Evolutionary conservation across 495 filamentous ascomycete species (phyloP).

Genomic region (Filosporella fistucella): DNA sequence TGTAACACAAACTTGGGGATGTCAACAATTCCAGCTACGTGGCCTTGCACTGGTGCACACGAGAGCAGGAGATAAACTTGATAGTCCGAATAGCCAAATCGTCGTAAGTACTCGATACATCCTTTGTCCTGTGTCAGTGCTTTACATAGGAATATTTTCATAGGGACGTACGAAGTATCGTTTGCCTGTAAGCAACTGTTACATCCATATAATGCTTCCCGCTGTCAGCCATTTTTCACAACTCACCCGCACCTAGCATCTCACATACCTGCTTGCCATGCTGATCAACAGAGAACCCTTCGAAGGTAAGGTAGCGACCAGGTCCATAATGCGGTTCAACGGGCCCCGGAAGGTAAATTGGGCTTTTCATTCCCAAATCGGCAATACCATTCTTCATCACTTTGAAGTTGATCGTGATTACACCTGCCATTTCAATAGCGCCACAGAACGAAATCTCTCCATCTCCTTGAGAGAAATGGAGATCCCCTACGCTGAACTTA

Average conservation of each 20-base stretch:
- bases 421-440: conserved; percentile 93
- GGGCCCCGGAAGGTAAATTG: conserved; percentile 85
- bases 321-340: conserved; percentile 91
- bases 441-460: conserved; percentile 96
- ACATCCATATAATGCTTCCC: conserved; percentile 85
- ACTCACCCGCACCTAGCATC: neutral
- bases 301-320: conserved; percentile 83
- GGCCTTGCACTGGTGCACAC: conserved; percentile 87
- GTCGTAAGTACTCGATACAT: conserved; percentile 77
- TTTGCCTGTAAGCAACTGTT: conserved; percentile 88
- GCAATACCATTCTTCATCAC: conserved; percentile 82
- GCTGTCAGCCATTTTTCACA: neutral
- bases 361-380: conserved; percentile 75
- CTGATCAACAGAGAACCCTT: conserved; percentile 92
- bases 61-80: conserved; percentile 88
- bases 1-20: conserved; percentile 45
- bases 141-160: neutral
- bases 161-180: conserved; percentile 51
- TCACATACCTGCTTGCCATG: conserved; percentile 58
- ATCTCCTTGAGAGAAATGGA: conserved; percentile 25
- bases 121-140: conserved; percentile 9
- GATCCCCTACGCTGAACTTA: conserved; percentile 87
- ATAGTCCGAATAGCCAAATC: conserved; percentile 72
- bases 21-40: conserved; percentile 92
- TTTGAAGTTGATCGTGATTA: conserved; percentile 87